Evolutionary conservation across 805 yeast genomes (phyloP).

Genomic region (Kuraishia molischiana): DNA sequence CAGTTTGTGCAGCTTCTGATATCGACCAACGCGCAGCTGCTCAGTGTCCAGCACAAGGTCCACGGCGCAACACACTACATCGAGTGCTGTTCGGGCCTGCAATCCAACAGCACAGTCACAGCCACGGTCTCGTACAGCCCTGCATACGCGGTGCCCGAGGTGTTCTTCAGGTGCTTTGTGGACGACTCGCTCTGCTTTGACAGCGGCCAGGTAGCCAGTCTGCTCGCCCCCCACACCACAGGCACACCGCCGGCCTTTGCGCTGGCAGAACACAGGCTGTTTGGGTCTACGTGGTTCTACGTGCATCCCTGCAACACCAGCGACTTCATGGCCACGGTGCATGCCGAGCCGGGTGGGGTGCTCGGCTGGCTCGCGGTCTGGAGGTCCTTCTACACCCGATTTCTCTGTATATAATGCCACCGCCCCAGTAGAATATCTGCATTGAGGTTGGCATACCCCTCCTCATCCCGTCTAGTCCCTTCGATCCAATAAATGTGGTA

Average conservation of each 20-base stretch:
- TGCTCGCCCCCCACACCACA: neutral
- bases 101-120: no score
- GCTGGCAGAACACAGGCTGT: neutral
- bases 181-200: neutral
- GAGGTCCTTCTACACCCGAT: neutral
- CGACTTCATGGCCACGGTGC: neutral
- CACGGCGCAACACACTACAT: no score
- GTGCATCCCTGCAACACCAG: slow-evolving; percentile 1
- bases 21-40: no score
- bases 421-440: no score
- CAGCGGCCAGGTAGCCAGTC: neutral
- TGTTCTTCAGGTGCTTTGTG: neutral
- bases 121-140: neutral
- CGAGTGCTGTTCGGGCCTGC: no score
- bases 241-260: neutral
- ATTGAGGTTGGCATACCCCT: no score
- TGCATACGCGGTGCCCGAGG: neutral
- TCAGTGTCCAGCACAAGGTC: no score
- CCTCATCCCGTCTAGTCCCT: no score
- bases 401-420: neutral
- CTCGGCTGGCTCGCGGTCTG: neutral
- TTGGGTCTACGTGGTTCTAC: slow-evolving; percentile 1
- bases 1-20: no score
- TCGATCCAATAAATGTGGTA: no score
- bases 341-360: no score